phyloP scores from a whole-genome alignment of 805 yeast species.

The Metschnikowia baotianmanensis region DNA sequence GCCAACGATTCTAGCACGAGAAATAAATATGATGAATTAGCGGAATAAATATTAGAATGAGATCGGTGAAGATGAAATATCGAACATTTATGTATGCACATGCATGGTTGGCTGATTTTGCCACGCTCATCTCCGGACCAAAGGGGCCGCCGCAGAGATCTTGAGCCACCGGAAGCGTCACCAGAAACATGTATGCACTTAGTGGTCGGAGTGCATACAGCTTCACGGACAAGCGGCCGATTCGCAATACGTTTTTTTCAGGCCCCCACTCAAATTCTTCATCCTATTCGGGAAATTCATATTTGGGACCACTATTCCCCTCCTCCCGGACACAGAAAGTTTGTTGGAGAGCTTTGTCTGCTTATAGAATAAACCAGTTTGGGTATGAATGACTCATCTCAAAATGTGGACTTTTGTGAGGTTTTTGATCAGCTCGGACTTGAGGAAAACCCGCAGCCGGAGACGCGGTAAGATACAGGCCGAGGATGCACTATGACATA shows the following conservation, averaged over 20 bases:
- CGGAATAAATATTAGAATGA: too few species aligned
- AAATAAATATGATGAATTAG: too few species aligned
- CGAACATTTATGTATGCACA: neutral
- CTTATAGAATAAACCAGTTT: too few species aligned
- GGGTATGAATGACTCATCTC: neutral
- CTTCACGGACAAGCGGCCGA: slow-evolving; percentile 9
- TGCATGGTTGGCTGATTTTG: slow-evolving; percentile 1
- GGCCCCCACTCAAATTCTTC: too few species aligned
- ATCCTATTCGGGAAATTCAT: too few species aligned
- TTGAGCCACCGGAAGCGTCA: slow-evolving; percentile 6
- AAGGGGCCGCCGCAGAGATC: slow-evolving; percentile 9
- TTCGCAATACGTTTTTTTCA: neutral
- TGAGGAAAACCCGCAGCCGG: slow-evolving; percentile 3
- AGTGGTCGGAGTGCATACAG: slow-evolving; percentile 8
- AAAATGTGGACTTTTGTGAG: neutral
- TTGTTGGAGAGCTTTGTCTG: too few species aligned
- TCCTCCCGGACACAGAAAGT: too few species aligned
- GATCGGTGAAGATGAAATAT: neutral
- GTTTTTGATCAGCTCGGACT: slow-evolving; percentile 2
- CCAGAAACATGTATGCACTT: slow-evolving; percentile 8
- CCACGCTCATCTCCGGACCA: slow-evolving; percentile 10
- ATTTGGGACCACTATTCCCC: too few species aligned
- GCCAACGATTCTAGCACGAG: too few species aligned
- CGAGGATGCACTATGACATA: slow-evolving; percentile 6
- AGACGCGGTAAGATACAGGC: slow-evolving; percentile 1